Base-by-base conservation (phyloP, 75 land plant species). In the Picea sitchensis region DNA sequence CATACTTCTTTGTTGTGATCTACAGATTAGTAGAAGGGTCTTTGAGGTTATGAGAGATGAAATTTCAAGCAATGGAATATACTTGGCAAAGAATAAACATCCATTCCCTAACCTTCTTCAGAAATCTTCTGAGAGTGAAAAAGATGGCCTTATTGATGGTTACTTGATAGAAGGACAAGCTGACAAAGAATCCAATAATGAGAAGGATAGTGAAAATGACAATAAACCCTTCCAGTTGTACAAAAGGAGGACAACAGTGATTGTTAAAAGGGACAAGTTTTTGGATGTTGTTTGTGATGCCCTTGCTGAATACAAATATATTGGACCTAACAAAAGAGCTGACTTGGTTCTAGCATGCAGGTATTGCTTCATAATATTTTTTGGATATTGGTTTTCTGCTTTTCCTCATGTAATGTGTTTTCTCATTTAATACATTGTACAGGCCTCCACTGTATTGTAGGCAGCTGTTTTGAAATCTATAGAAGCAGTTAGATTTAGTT, bases 331-430 rank as follows among this genome's bases (percentile, higher is more conserved):
- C 82, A 96, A 94, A 79, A 89, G 97, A 77, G 84, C 88, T 60
- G 99, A 96, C 61, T 88, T 96, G 78, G 79, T 82, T 62, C 76
- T 96, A 60, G 97, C 99, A 34, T 94, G 99, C 90, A 82, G 87
- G 88, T 87, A 81, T 30, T 61, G 34, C 3, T 11, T 63, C 65
- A 6, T 63, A 63, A 63, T 7, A 14, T 63, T 63, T 63, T 20
- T 63, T 63, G 26, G 26, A 20, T 14, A n/a, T 6, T n/a, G 14
- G 15, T 6, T 23, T 2, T 47, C 9, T 47, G 54, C 9, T 47
- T 47, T 47, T 47, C 54, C 54, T 6, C 54, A 47, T 47, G 9
- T 47, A 47, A 47, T 47, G 54, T 47, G 6, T 47, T 47, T 47
- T 47, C 54, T 47, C 54, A 47, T 47, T 47, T 47, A 47, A 47